Evolutionary conservation across 2,329 filamentous ascomycete genomes (phyloP).

Genomic region (Sarocladium kiliense): DNA sequence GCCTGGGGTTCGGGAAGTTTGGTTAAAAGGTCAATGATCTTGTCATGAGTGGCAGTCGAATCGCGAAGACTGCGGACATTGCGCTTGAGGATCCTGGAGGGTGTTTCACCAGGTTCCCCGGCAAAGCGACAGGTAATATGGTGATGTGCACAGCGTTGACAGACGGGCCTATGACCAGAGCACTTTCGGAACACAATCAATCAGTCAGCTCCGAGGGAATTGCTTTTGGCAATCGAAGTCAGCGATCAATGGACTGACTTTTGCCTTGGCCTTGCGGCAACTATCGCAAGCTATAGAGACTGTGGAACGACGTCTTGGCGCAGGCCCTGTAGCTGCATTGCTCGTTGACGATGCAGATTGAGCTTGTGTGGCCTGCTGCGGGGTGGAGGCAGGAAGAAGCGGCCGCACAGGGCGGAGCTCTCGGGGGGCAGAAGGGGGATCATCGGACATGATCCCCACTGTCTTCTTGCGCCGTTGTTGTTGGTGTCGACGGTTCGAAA

Average conservation of each 20-base stretch:
- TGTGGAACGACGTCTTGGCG: too few relatives aligned
- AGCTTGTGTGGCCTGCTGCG: too few relatives aligned
- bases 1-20: constrained; percentile 24
- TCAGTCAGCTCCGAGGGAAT: background rate
- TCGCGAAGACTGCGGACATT: constrained; percentile 7
- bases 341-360: too few relatives aligned
- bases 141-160: constrained; percentile 16
- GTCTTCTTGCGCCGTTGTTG: too few relatives aligned
- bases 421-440: too few relatives aligned
- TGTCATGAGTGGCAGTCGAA: constrained; percentile 11
- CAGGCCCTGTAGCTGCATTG: too few relatives aligned
- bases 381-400: too few relatives aligned
- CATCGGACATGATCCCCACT: too few relatives aligned
- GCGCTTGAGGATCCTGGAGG: constrained; percentile 15
- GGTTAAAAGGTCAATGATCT: constrained; percentile 15
- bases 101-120: constrained; percentile 16
- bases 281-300: background rate
- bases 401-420: too few relatives aligned
- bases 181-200: constrained; percentile 15
- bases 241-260: background rate
- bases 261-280: background rate
- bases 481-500: too few relatives aligned
- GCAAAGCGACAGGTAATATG: constrained; percentile 16
- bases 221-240: background rate
- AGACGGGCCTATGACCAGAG: constrained; percentile 19